Evolutionary conservation across 176 grass and related monocot genomes (phyloP), one percentile per base, ranked within the genome.

Genomic region (Raddia guianensis): DNA sequence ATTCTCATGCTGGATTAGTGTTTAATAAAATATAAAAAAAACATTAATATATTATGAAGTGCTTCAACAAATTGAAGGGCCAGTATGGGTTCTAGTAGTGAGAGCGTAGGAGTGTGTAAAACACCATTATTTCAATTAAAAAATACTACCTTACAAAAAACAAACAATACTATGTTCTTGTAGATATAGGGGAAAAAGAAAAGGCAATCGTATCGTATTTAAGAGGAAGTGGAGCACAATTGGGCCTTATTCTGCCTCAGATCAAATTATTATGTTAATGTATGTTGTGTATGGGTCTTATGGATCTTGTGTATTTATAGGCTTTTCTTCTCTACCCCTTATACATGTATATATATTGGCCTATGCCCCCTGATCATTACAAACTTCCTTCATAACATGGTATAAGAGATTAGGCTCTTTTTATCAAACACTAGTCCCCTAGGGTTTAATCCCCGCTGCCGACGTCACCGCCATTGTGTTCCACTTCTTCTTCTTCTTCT

Each of bases 21-120:
- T 78, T 66, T 35, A 37, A 73, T 47, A 54, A 59, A 82, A 48
- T 27, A 40, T 55, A 82, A 62, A 13, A 75, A 33, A 62, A 56
- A 12, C 9, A 73, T 63, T 42, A 32, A 66, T 52, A 52, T 13
- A 51, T 44, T 59, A 60, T 45, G 57, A 54, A 45, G 35, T 67
- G 58, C 12, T 80, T 69, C 19, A 55, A 32, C 40, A 80, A 80
- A 69, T 27, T 12, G n/a, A 70, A 58, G 52, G 37, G 15, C 12
- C 6, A 67, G 11, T n/a, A 57, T 47, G 40, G 19, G 27, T 18
- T 61, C 19, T 5, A 61, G 40, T 67, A 16, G 65, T 45, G 16
- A 16, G 42, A 45, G 37, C 5, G 16, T 5, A 42, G 35, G 37
- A 37, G 40, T 19, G 40, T 45, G 15, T 66, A 68, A 46, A 68